Conservation (phyloP, 352 stramenopile species). For the Hyaloperonospora arabidopsidis region DNA sequence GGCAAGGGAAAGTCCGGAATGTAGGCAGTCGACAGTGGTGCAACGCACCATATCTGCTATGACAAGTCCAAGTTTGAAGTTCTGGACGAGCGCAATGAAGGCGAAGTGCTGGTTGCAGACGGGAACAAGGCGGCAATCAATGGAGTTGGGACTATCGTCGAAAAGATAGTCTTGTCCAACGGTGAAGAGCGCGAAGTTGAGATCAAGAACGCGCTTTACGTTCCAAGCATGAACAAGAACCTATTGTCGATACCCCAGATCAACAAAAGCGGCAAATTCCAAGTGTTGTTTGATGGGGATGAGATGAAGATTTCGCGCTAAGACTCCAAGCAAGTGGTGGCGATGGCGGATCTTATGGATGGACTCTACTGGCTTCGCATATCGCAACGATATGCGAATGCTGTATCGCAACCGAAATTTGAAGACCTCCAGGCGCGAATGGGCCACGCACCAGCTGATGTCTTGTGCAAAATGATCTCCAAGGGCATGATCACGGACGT, state of each 20-base stretch:
- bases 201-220: constrained; percentile 14
- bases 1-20: not conserved
- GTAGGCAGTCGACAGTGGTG: not conserved
- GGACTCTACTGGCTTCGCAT: too few relatives aligned
- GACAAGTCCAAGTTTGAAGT: not conserved
- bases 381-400: too few relatives aligned
- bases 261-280: too few relatives aligned
- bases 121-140: not conserved
- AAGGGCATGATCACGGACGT: not conserved
- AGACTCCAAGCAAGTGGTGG: too few relatives aligned
- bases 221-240: constrained; percentile 9
- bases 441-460: not conserved
- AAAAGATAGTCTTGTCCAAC: constrained; percentile 9
- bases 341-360: too few relatives aligned
- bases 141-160: constrained; percentile 5
- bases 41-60: not conserved
- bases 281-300: too few relatives aligned
- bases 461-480: too few relatives aligned
- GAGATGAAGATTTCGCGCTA: too few relatives aligned
- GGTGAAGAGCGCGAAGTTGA: constrained; percentile 7
- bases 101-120: not conserved
- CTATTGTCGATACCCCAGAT: not conserved
- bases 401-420: too few relatives aligned
- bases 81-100: not conserved
- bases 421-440: not conserved